Base-by-base conservation (phyloP, 768 basidiomycete species). In the Serendipita sp. region DNA sequence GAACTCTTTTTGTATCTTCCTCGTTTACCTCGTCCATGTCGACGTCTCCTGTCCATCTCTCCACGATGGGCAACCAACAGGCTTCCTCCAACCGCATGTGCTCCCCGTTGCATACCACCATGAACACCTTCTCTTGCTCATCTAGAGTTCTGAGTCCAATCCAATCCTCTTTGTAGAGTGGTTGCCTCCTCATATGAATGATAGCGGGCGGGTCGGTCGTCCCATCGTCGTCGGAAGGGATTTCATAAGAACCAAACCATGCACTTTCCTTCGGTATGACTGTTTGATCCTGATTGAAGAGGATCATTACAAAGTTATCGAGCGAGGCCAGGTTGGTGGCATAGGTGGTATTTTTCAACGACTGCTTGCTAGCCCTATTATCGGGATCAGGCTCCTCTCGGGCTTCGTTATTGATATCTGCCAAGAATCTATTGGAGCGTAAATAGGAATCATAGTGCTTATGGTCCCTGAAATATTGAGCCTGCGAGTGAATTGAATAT, bases 401-500 rank as follows among this genome's bases (percentile, higher is more conserved):
- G n/a, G 79, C 65, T 71, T 93, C 91, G 70, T 90, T 91, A 76
- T 93, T 93, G 73, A 93, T 83, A 13, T 78, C 78, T 0, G 88
- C 74, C 23, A 93, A 78, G 75, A 91, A 93, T 56, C 75, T 76
- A 72, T 84, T 87, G 2, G 80, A 72, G 1, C 73, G 68, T 44
- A 88, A 77, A 69, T 91, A 92, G 1, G 73, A 70, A 3, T 76
- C 76, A 35, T 88, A 73, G 46, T 81, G 82, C 15, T 71, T 72
- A 7, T 86, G 83, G 73, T 93, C 90, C 28, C 91, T 84, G 74
- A 78, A 93, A 70, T 92, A 93, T 71, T 93, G 91, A 0, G 91
- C 91, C 88, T 91, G 68, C 15, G 30, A 28, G 51, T n/a, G 51
- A 38, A 16, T 3, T 18, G 23, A 32, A 41, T 15, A 4, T 51